Evolutionary conservation across 306 rosid genomes (phyloP).

Genomic region (Medicago ruthenica): DNA sequence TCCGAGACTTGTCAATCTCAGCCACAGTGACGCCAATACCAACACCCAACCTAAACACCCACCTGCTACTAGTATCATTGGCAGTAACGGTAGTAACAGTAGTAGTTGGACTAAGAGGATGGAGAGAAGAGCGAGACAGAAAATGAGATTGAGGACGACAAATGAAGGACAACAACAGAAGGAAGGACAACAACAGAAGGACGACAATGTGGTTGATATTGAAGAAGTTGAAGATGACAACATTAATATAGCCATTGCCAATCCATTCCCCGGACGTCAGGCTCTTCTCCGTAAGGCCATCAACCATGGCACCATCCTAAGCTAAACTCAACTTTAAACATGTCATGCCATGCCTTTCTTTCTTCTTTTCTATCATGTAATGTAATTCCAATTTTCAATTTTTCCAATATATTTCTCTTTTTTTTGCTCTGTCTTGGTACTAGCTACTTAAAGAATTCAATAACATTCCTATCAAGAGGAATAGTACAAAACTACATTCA

Average conservation of each 20-base stretch:
- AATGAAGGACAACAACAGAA: neutral
- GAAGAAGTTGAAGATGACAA: neutral
- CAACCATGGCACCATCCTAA: neutral
- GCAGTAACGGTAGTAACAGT: neutral
- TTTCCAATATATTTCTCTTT: too few relatives aligned
- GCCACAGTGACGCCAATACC: neutral
- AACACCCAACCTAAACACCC: neutral
- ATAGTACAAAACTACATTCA: too few relatives aligned
- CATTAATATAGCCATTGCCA: neutral
- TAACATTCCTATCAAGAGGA: too few relatives aligned
- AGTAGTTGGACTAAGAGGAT: conserved; percentile 10
- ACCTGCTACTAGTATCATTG: neutral
- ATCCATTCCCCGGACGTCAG: conserved; percentile 60
- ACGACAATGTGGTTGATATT: neutral
- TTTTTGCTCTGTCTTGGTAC: too few relatives aligned
- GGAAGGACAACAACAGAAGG: neutral
- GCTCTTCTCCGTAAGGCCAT: conserved; percentile 26
- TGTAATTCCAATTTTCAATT: too few relatives aligned
- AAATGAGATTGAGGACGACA: neutral
- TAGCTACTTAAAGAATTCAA: too few relatives aligned
- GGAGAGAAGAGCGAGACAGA: conserved; percentile 50
- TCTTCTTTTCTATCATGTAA: too few relatives aligned
- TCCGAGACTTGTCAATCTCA: conserved; percentile 38
- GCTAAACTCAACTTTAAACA: too few relatives aligned
- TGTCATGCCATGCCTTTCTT: too few relatives aligned